phyloP scores from a whole-genome alignment of 805 yeast species.

The Cyberlindnera meyerae region DNA sequence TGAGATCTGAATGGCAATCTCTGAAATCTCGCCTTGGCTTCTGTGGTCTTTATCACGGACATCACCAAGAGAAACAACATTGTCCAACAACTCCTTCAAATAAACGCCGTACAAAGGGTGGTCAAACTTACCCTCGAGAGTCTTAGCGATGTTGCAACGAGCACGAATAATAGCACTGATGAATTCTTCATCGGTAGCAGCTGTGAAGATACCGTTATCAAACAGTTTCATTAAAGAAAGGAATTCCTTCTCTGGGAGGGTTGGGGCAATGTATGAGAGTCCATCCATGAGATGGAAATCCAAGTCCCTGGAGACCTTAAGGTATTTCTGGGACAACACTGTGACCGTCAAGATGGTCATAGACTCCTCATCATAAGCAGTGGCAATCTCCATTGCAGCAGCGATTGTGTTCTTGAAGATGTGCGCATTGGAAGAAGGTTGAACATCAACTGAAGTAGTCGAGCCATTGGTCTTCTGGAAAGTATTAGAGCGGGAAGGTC shows the following conservation, averaged over 20 bases:
- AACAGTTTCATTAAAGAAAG: conserved; percentile 54
- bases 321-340: conserved; percentile 72
- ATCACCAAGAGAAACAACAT: conserved; percentile 75
- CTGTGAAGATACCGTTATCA: conserved; percentile 42
- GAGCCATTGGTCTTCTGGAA: conserved; percentile 8
- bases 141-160: conserved; percentile 39
- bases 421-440: conserved; percentile 9
- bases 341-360: conserved; percentile 77
- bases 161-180: conserved; percentile 44
- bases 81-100: conserved; percentile 59
- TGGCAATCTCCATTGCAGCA: conserved; percentile 63
- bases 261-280: conserved; percentile 56
- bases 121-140: conserved; percentile 23
- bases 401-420: conserved; percentile 63
- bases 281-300: conserved; percentile 57
- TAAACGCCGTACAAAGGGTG: conserved; percentile 52
- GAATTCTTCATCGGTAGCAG: conserved; percentile 36
- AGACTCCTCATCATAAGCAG: conserved; percentile 61
- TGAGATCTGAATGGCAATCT: conserved; percentile 65
- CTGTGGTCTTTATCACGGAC: conserved; percentile 71
- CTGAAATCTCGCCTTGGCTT: conserved; percentile 65
- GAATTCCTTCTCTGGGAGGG: conserved; percentile 63
- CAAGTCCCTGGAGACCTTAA: conserved; percentile 42
- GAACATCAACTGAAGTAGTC: conserved; percentile 2
- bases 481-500: conserved; percentile 22